A percentile compares a stretch with the other conserved stretches of the same genome.
phyloP scores from a whole-genome alignment of 2,329 filamentous ascomycete genomes.

The Xylariaceae sp. region DNA sequence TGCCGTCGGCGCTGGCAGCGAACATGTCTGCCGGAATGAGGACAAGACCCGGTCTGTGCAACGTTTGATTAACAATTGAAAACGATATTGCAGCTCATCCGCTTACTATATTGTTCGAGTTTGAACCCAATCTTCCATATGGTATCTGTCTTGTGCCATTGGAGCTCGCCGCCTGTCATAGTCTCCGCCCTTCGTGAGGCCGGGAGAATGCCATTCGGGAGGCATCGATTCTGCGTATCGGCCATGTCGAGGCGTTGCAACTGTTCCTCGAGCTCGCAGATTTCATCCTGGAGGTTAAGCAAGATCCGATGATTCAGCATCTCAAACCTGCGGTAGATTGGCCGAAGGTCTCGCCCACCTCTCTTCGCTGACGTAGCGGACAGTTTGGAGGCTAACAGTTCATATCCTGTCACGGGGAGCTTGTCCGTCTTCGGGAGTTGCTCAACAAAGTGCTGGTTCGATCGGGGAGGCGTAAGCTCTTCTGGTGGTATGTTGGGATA shows the following conservation, averaged over 20 bases:
- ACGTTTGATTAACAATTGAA: neutral
- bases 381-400: conserved; percentile 55
- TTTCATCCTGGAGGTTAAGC: conserved; percentile 79
- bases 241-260: conserved; percentile 61
- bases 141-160: conserved; percentile 56
- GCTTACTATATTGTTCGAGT: conserved; percentile 61
- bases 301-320: conserved; percentile 76
- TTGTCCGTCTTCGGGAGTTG: conserved; percentile 39
- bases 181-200: conserved; percentile 56
- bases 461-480: conserved; percentile 35
- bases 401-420: conserved; percentile 53
- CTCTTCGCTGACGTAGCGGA: conserved; percentile 32
- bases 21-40: conserved; percentile 51
- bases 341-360: conserved; percentile 33
- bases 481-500: conserved; percentile 35
- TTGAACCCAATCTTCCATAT: conserved; percentile 61
- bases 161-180: conserved; percentile 50
- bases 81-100: neutral
- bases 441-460: conserved; percentile 31
- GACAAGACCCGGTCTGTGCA: conserved; percentile 51
- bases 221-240: conserved; percentile 45
- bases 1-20: conserved; percentile 43
- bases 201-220: conserved; percentile 43
- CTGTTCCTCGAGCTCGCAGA: conserved; percentile 74
- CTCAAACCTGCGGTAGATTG: conserved; percentile 80